Conservation (phyloP, 441 rosid genomes). For the Capsella rubella region DNA sequence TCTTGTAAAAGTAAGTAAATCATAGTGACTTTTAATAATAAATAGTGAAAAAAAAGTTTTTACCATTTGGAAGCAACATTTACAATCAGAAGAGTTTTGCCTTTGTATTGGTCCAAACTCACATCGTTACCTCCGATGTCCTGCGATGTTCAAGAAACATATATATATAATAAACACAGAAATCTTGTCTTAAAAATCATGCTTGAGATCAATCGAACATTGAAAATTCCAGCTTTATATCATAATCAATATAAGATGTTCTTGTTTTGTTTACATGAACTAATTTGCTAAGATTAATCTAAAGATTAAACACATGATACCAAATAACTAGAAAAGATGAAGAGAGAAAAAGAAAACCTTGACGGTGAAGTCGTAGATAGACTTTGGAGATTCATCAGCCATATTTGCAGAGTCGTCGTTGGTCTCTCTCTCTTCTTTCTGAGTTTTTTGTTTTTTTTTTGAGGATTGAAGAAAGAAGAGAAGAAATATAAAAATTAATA, state of each 20-base stretch:
- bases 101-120: slow-evolving; percentile 57
- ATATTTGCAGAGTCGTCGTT: slow-evolving; percentile 51
- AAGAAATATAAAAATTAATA: not conserved
- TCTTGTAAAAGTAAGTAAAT: slow-evolving; percentile 9
- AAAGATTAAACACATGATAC: slow-evolving; percentile 13
- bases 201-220: not conserved
- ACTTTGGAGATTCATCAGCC: slow-evolving; percentile 64
- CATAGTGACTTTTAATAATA: not conserved
- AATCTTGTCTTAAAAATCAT: not conserved
- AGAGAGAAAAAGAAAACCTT: slow-evolving; percentile 53
- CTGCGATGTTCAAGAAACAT: slow-evolving; percentile 45
- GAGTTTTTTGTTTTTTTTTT: not conserved
- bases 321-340: not conserved
- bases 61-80: slow-evolving; percentile 85
- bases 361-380: slow-evolving; percentile 85
- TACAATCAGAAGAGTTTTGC: slow-evolving; percentile 73
- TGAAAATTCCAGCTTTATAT: slow-evolving; percentile 17
- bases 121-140: slow-evolving; percentile 71
- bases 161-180: not conserved
- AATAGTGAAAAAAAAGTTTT: not conserved
- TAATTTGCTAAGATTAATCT: not conserved
- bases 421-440: slow-evolving; percentile 31
- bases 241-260: slow-evolving; percentile 1
- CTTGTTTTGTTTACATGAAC: no score
- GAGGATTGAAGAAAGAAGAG: slow-evolving; percentile 6